Evolutionary conservation across 2,329 filamentous ascomycete genomes (phyloP), one percentile per base, ranked within the genome.

Genomic region (Arthrobotrys megalospora): DNA sequence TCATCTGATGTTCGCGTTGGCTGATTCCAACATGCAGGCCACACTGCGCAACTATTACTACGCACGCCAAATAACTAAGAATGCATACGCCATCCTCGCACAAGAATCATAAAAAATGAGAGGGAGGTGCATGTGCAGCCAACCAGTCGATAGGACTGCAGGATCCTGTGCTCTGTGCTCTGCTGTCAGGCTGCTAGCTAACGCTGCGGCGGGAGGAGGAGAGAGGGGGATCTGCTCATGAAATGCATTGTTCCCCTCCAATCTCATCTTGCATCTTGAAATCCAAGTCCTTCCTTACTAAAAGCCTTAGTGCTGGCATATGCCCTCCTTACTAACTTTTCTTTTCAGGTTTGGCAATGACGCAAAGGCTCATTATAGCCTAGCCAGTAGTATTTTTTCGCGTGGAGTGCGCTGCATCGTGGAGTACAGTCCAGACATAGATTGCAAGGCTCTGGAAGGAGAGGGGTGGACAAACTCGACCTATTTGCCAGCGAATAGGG

Each of bases 1-100:
- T 78, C 75, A 72, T 78, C 75, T 78, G 75, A 78, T 78, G 75
- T 78, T 78, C 41, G 58, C 70, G 65, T 77, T 71, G 60, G 73
- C 66, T 63, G n/a, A 43, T 60, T 52, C 62, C 36, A 60, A 62
- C 45, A 21, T 24, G 68, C 68, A 58, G 58, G 38, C 55, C 36
- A 41, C 11, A 60, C 58, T 62, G 66, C 53, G 34, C 53, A 70
- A 60, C 32, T 21, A 70, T 58, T 58, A 41, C 36, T 19, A 60
- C 55, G 55, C 55, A 60, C 55, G 55, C 55, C 66, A 70, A 19
- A 47, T 48, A 58, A 58, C 52, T 58, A 58, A 47, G 48, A 58
- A 65, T 60, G 60, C 69, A 55, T 34, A 73, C 69, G 60, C 48
- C 69, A 73, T 65, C 21, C 60, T 55, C 48, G 65, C 64, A 55